Conservation (phyloP, 2,329 filamentous ascomycete genomes). For the Nemania sp. region DNA sequence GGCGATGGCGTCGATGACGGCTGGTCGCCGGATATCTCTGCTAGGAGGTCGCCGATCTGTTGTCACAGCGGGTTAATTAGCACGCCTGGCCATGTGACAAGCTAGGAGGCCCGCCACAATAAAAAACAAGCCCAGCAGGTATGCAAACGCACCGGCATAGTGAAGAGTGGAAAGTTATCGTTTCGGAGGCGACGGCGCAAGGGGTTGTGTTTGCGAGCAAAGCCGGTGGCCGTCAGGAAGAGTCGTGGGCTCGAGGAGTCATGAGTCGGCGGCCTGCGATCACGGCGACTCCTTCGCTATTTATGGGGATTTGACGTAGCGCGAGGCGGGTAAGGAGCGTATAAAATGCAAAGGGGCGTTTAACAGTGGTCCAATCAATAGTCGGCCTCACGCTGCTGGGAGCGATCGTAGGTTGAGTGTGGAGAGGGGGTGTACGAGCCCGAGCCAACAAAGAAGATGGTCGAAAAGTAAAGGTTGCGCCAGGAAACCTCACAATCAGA, state of each 20-base stretch:
- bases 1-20: conserved; percentile 42
- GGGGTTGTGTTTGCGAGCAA: conserved; percentile 19
- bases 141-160: conserved; percentile 44
- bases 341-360: neutral
- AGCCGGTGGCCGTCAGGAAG: conserved; percentile 33
- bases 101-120: neutral
- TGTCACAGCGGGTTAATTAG: conserved; percentile 24
- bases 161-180: conserved; percentile 32
- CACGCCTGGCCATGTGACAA: conserved; percentile 8
- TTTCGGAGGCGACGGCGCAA: conserved; percentile 21
- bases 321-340: conserved; percentile 1
- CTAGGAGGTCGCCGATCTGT: conserved; percentile 61
- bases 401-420: conserved; percentile 25
- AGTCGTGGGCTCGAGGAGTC: conserved; percentile 34
- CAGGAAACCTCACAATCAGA: conserved; percentile 27
- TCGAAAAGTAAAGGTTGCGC: conserved; percentile 24
- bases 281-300: neutral
- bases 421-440: conserved; percentile 28
- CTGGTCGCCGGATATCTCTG: conserved; percentile 62
- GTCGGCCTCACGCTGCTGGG: neutral
- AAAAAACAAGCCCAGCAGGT: neutral
- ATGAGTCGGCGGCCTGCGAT: conserved; percentile 32
- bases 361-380: conserved; percentile 1
- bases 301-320: neutral
- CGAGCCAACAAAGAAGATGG: conserved; percentile 28